Percentiles rank a stretch among this genome's conserved stretches.
These are phyloP conservation scores for Tricharina praecox DNA, from an alignment of 495 filamentous ascomycete genomes.

Conservation along the genomic window DNA sequence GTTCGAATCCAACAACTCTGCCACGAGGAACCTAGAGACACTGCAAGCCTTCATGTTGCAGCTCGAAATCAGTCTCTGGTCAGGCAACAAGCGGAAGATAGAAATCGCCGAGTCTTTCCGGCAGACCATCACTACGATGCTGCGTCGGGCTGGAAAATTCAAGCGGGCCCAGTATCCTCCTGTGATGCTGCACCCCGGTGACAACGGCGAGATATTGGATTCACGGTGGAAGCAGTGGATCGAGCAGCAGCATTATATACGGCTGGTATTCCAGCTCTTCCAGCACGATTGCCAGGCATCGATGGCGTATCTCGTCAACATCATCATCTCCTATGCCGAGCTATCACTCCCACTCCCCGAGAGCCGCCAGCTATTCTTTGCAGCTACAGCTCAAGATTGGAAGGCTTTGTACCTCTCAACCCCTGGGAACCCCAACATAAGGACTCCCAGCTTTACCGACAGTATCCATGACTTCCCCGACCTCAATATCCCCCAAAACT, in stretches of 20 bases:
- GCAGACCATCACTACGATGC: conserved; percentile 35
- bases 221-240: conserved; percentile 44
- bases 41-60: conserved; percentile 40
- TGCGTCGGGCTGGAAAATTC: conserved; percentile 2
- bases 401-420: conserved; percentile 33
- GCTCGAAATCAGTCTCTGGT: conserved; percentile 48
- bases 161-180: neutral
- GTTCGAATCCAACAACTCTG: conserved; percentile 43
- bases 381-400: conserved; percentile 39
- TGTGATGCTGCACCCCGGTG: neutral
- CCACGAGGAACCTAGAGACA: conserved; percentile 36
- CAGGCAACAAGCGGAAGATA: conserved; percentile 48
- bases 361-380: conserved; percentile 39
- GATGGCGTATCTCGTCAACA: conserved; percentile 39
- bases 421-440: neutral
- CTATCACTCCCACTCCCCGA: conserved; percentile 42
- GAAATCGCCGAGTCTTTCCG: conserved; percentile 49
- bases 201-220: conserved; percentile 29
- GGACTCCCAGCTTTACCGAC: conserved; percentile 1
- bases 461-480: conserved; percentile 3
- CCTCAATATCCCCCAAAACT: neutral
- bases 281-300: conserved; percentile 42
- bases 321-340: conserved; percentile 47
- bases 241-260: conserved; percentile 37
- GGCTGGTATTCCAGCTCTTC: conserved; percentile 41